Evolutionary conservation across 192 early-diverging fungal genomes (phyloP), one percentile per base, ranked within the genome.

Genomic region (Rhizophagus sp.): DNA sequence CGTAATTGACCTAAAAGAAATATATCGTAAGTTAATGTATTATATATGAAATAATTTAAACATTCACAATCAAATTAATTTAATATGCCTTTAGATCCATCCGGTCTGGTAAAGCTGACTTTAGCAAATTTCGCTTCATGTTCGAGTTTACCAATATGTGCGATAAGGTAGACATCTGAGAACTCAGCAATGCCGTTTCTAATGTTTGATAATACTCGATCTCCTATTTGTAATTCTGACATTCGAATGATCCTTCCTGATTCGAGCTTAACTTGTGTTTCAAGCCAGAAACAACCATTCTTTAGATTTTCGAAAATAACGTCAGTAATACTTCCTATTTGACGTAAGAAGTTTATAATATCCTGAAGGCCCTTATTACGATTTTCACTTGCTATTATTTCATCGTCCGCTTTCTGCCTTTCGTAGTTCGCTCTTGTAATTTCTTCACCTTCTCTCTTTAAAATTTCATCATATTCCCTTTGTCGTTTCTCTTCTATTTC

Each of bases 191-290:
- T 66, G 0, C 13, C 64, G 11, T 66, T 66, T 27, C 30, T 66
- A 0, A 33, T 66, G 24, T 66, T 66, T 33, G 64, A 66, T 12
- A 66, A 27, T 13, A 33, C 30, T 66, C 30, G 24, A 66, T 66
- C 64, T 13, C 64, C 64, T 66, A 33, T 12, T 66, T 66, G 65
- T 34, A 66, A 30, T 10, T 66, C 65, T 15, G 65, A 66, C 65
- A 66, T 57, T 57, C 6, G 52, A 5, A 57, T 19, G 17, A 57
- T 57, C 19, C 52, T 57, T 57, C 52, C 52, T 1, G 52, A 57
- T 57, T 57, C 52, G 6, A 57, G 52, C 19, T 57, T 57, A 19
- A 57, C 52, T 57, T 22, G 52, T 17, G 52, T 57, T 57, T 57
- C 17, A 57, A 57, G 4, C 52, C 19, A 22, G 17, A 57, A 57